These are phyloP conservation scores for Tinospora cordifolia DNA, from an alignment of 164 flowering plant species.

Conservation along the genomic window DNA sequence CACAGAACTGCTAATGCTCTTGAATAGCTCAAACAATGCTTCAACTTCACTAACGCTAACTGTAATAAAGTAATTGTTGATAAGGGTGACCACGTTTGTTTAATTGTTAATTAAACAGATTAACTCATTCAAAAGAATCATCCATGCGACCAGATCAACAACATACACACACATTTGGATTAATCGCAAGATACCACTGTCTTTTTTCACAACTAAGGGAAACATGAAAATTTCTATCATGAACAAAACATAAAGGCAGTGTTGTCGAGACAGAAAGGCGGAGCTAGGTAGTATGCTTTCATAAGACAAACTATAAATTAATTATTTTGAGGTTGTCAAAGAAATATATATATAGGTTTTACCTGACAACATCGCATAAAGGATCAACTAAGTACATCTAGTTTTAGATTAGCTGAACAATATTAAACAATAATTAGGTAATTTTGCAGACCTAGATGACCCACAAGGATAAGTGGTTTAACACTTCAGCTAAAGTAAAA, in stretches of 20 bases:
- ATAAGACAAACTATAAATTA: too few species aligned
- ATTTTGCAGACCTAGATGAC: too few species aligned
- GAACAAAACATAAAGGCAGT: not conserved
- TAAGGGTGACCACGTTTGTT: not conserved
- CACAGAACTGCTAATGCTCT: slow-evolving; percentile 59
- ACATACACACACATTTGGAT: not conserved
- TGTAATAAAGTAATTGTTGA: slow-evolving; percentile 18
- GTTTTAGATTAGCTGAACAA: not conserved
- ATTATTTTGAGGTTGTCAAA: too few species aligned
- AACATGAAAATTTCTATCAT: not conserved
- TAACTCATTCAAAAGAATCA: not conserved
- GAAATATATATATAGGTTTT: too few species aligned
- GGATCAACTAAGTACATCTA: not conserved
- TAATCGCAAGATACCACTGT: not conserved
- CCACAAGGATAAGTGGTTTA: too few species aligned
- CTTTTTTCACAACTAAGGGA: not conserved
- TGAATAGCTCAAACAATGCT: slow-evolving; percentile 62
- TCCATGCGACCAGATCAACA: not conserved
- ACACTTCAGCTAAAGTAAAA: too few species aligned
- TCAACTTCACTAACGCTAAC: slow-evolving; percentile 71
- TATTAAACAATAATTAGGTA: too few species aligned
- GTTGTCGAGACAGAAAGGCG: too few species aligned
- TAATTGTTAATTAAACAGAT: not conserved
- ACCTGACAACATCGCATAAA: too few species aligned
- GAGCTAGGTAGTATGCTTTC: too few species aligned